Evolutionary conservation across 2,329 filamentous ascomycete genomes (phyloP).

Genomic region (Clonostachys chloroleuca): DNA sequence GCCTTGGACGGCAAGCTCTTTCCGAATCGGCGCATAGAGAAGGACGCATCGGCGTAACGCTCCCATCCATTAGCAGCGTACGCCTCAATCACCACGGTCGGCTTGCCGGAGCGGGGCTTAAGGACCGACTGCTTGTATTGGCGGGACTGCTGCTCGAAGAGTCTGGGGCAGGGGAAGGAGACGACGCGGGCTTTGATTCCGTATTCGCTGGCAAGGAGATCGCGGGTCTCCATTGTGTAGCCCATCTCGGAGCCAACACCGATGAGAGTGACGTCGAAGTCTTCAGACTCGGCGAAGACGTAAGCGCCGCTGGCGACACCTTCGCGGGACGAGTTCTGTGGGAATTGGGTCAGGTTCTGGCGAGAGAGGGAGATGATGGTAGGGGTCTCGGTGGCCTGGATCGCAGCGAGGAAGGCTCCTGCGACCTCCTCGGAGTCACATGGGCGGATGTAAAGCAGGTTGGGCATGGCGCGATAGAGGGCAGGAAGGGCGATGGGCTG

Average conservation of each 20-base stretch:
- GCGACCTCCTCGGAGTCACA: conserved; percentile 53
- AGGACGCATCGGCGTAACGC: conserved; percentile 52
- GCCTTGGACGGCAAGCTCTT: conserved; percentile 50
- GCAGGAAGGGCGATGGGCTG: conserved; percentile 54
- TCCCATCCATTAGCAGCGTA: conserved; percentile 56
- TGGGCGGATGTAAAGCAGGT: conserved; percentile 55
- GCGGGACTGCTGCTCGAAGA: conserved; percentile 33
- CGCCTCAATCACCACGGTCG: conserved; percentile 54
- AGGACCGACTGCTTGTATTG: conserved; percentile 42
- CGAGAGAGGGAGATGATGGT: conserved; percentile 44
- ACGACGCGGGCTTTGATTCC: conserved; percentile 31
- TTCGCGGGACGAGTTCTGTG: conserved; percentile 28
- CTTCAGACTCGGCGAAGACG: conserved; percentile 31
- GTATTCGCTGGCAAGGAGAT: conserved; percentile 30
- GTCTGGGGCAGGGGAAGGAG: conserved; percentile 37
- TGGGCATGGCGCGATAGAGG: conserved; percentile 59
- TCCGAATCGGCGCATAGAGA: conserved; percentile 48
- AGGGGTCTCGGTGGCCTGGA: conserved; percentile 32
- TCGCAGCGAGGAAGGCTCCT: conserved; percentile 46
- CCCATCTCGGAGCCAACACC: conserved; percentile 29
- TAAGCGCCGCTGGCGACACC: conserved; percentile 38
- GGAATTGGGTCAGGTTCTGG: conserved; percentile 33
- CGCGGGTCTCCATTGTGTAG: conserved; percentile 22
- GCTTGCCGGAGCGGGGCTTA: conserved; percentile 30
- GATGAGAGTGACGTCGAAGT: conserved; percentile 38